phyloP scores from a whole-genome alignment of 305 asterid species.

The Petunia hybrid region DNA sequence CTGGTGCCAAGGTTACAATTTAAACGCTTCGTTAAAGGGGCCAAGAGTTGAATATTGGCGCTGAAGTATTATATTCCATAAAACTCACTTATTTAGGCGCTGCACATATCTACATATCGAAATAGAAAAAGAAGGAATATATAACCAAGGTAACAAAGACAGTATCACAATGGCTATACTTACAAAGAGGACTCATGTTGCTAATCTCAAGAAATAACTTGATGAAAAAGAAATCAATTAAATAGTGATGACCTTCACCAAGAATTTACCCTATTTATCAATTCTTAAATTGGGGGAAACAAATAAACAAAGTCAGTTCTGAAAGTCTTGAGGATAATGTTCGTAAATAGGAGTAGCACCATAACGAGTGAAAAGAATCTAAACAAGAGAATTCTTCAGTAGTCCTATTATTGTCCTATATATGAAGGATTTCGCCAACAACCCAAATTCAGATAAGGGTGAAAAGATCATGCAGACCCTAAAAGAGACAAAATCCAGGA shows the following conservation, averaged over 20 bases:
- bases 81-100: no score
- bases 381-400: background rate
- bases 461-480: background rate
- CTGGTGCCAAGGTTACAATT: no score
- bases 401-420: background rate
- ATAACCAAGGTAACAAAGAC: background rate
- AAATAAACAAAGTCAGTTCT: background rate
- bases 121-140: no score
- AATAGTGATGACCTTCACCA: background rate
- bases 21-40: no score
- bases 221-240: background rate
- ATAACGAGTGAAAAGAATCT: background rate
- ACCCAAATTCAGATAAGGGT: constrained; percentile 4
- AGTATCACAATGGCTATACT: background rate
- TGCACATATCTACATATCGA: no score
- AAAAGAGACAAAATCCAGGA: constrained; percentile 34
- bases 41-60: no score
- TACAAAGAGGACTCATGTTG: background rate
- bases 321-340: background rate
- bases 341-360: background rate
- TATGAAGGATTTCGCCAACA: constrained; percentile 27
- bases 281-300: background rate
- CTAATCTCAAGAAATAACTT: background rate
- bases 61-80: no score
- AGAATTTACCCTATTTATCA: background rate